Conservation (phyloP, 176 grass and related monocot species). For the Musa troglodytarum region DNA sequence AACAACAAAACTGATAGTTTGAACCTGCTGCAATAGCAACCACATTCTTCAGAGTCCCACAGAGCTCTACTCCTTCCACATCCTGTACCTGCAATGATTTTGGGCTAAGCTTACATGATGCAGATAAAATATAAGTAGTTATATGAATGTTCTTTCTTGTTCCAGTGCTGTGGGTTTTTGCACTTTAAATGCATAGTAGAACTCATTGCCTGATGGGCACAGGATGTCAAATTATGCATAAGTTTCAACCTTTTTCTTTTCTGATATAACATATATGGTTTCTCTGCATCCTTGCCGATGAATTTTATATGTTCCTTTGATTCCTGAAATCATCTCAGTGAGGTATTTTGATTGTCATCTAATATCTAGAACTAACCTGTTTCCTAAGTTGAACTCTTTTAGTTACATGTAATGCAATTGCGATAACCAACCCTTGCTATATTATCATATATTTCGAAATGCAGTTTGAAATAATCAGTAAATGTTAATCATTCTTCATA, state of each 20-base stretch:
- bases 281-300: too few relatives aligned
- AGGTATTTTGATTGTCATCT: background rate
- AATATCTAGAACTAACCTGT: background rate
- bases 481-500: background rate
- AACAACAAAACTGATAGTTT: background rate
- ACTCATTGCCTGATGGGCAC: background rate
- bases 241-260: too few relatives aligned
- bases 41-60: slow-evolving; percentile 93
- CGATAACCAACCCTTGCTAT: background rate
- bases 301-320: background rate
- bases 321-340: background rate
- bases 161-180: background rate
- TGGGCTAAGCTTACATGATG: background rate
- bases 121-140: background rate
- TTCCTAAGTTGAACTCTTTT: background rate
- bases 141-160: background rate
- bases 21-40: slow-evolving; percentile 93
- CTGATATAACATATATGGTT: too few relatives aligned
- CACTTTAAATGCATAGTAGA: background rate
- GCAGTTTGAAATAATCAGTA: background rate
- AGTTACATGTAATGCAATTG: background rate
- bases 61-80: slow-evolving; percentile 91
- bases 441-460: background rate
- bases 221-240: background rate
- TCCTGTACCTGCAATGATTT: slow-evolving; percentile 61